These are phyloP conservation scores for Thalassiosira exigua DNA, from an alignment of 352 stramenopile species.

Conservation along the genomic window DNA sequence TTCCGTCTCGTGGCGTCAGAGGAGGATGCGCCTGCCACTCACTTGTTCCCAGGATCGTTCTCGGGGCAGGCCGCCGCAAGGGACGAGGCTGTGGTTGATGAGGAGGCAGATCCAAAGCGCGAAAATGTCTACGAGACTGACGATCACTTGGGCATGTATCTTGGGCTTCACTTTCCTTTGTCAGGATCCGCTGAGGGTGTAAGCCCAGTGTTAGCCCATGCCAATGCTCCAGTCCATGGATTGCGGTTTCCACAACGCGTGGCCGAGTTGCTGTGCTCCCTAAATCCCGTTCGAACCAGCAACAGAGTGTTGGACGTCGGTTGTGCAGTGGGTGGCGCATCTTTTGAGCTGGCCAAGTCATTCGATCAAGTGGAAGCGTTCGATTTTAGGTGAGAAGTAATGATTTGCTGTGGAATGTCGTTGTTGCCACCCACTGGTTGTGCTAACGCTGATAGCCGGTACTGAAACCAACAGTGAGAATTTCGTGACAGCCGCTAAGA, in stretches of 20 bases:
- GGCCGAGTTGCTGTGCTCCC: constrained; percentile 77
- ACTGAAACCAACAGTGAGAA: constrained; percentile 70
- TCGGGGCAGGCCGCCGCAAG: constrained; percentile 65
- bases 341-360: constrained; percentile 91
- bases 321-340: constrained; percentile 91
- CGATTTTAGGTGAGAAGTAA: constrained; percentile 89
- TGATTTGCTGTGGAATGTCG: no score
- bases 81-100: constrained; percentile 26
- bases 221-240: constrained; percentile 82
- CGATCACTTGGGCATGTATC: constrained; percentile 70
- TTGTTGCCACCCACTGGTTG: no score
- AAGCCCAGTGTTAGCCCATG: constrained; percentile 57
- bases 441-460: not conserved
- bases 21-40: constrained; percentile 81
- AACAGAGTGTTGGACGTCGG: constrained; percentile 91
- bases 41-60: constrained; percentile 75
- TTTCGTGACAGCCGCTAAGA: constrained; percentile 89
- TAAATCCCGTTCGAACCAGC: constrained; percentile 74
- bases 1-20: constrained; percentile 92
- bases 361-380: constrained; percentile 93
- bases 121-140: constrained; percentile 73
- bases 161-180: constrained; percentile 69
- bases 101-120: not conserved
- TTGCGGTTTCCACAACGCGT: constrained; percentile 89
- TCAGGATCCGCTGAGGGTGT: constrained; percentile 57